Evolutionary conservation across 495 filamentous ascomycete genomes (phyloP).

Genomic region (Cenococcum geophilum): DNA sequence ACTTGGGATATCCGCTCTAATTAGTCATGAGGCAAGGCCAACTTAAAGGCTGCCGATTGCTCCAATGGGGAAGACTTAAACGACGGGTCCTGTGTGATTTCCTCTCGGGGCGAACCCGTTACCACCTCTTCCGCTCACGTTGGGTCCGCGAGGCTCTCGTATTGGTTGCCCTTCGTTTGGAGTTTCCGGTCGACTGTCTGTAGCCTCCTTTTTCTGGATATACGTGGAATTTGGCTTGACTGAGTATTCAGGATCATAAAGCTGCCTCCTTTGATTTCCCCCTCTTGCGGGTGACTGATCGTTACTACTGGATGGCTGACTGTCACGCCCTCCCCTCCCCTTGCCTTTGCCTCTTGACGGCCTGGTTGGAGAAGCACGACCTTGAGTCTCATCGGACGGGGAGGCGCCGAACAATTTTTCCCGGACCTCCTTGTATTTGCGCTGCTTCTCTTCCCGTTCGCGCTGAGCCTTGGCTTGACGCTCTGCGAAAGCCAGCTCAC

Average conservation of each 20-base stretch:
- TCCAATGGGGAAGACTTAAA: not conserved
- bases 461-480: conserved; percentile 63
- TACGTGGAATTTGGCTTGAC: conserved; percentile 53
- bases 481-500: conserved; percentile 59
- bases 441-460: conserved; percentile 81
- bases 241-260: conserved; percentile 71
- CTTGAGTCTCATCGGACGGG: conserved; percentile 50
- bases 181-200: conserved; percentile 42
- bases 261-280: conserved; percentile 41
- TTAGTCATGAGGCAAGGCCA: no score
- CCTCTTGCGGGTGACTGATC: conserved; percentile 40
- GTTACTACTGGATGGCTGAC: conserved; percentile 45
- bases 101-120: conserved; percentile 57
- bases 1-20: no score
- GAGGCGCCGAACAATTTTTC: conserved; percentile 72
- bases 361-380: conserved; percentile 52
- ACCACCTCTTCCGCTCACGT: conserved; percentile 66
- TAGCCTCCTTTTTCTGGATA: conserved; percentile 48
- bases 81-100: conserved; percentile 8
- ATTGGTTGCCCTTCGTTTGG: conserved; percentile 52
- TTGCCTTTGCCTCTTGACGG: conserved; percentile 28
- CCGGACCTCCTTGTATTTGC: conserved; percentile 76
- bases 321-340: conserved; percentile 38
- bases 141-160: conserved; percentile 67
- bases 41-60: no score